phyloP scores from a whole-genome alignment of 805 yeast species.

The Saccharomycopsis amapae region DNA sequence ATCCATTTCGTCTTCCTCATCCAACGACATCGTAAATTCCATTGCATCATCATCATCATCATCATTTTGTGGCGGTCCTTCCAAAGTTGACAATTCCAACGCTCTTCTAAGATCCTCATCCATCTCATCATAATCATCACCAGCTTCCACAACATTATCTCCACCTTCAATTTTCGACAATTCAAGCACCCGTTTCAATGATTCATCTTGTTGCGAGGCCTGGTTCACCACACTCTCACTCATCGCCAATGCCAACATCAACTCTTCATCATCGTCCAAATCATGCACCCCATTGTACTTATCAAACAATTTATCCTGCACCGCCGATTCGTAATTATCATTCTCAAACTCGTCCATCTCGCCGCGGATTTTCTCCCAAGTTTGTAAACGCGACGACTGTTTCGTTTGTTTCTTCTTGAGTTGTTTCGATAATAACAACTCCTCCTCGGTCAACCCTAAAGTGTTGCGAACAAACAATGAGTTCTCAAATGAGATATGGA shows the following conservation, averaged over 20 bases:
- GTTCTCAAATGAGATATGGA: conserved; percentile 19
- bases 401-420: conserved; percentile 3
- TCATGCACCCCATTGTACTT: conserved; percentile 16
- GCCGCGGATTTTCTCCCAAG: not conserved
- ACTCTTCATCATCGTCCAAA: conserved; percentile 16
- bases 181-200: conserved; percentile 8
- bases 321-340: conserved; percentile 2
- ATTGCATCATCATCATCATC: no score
- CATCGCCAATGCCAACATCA: conserved; percentile 18
- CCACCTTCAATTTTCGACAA: conserved; percentile 8
- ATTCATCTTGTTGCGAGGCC: conserved; percentile 1
- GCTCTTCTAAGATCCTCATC: conserved; percentile 14
- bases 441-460: conserved; percentile 4
- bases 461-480: conserved; percentile 10
- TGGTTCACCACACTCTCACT: conserved; percentile 11
- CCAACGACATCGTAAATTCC: no score
- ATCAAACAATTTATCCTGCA: conserved; percentile 3
- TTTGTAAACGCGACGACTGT: conserved; percentile 2
- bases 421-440: conserved; percentile 1
- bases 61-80: no score
- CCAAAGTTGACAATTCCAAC: conserved; percentile 13
- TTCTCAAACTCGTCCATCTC: conserved; percentile 11
- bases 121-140: conserved; percentile 2
- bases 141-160: not conserved
- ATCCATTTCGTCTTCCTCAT: conserved; percentile 7